These are phyloP conservation scores for Leishmania martiniquensis DNA, from an alignment of 208 protist genomes.

Conservation along the genomic window DNA sequence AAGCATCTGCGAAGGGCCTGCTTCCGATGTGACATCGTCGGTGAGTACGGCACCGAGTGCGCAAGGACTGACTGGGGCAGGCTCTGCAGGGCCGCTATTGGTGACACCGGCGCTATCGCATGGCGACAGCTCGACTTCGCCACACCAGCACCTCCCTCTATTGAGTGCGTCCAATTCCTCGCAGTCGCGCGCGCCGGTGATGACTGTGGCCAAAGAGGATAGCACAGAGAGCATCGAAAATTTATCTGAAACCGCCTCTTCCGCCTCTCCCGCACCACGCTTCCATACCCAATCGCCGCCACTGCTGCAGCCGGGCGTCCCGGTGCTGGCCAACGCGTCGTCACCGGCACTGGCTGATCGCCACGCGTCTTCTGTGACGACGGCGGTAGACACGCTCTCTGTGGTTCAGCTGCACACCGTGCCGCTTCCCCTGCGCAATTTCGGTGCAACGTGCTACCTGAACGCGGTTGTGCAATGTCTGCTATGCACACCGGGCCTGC, in stretches of 20 bases:
- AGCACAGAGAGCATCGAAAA: not conserved
- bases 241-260: not conserved
- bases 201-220: not conserved
- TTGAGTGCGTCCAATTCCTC: not conserved
- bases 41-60: not conserved
- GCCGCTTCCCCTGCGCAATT: conserved; percentile 77
- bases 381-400: not conserved
- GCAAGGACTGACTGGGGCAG: not conserved
- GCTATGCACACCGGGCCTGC: conserved; percentile 55
- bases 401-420: conserved; percentile 9
- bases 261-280: not conserved
- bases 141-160: not conserved
- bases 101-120: not conserved
- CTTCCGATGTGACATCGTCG: too few relatives aligned
- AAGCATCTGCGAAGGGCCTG: not conserved
- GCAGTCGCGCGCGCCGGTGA: not conserved
- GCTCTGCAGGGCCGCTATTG: not conserved
- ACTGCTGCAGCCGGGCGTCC: not conserved
- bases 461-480: conserved; percentile 96
- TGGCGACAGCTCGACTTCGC: not conserved
- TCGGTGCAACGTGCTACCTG: conserved; percentile 97
- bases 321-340: not conserved
- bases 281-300: not conserved
- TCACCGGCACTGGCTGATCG: not conserved
- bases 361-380: too few relatives aligned